A percentile compares a stretch with the other conserved stretches of the same genome.
Evolutionary conservation across 2,329 filamentous ascomycete species (phyloP).

Genomic region (Botrytis hyacinthi): DNA sequence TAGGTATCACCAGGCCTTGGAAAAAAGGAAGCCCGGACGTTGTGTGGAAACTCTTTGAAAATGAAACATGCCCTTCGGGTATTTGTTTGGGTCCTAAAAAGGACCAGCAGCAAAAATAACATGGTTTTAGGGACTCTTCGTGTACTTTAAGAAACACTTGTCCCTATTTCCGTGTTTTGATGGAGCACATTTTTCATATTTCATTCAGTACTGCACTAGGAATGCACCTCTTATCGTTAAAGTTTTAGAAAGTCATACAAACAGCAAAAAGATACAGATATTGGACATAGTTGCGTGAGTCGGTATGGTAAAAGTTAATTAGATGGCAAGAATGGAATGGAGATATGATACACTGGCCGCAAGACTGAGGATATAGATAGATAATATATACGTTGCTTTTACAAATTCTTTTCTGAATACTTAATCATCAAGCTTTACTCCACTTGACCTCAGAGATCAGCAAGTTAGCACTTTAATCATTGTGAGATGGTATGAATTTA

Average conservation of each 20-base stretch:
- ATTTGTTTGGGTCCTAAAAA: not conserved
- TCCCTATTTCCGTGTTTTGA: not conserved
- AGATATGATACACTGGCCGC: not conserved
- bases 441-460: not conserved
- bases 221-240: not conserved
- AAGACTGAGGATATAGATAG: not conserved
- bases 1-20: not conserved
- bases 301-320: not conserved
- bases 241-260: not conserved
- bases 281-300: not conserved
- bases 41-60: accelerated
- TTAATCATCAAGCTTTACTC: not conserved
- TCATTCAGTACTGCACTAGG: not conserved
- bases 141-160: not conserved
- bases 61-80: not conserved
- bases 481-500: not conserved
- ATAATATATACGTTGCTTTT: not conserved
- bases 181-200: not conserved
- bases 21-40: not conserved
- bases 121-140: not conserved
- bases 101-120: not conserved
- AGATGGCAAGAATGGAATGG: not conserved
- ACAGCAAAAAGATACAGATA: not conserved
- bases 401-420: not conserved
- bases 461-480: not conserved